Percentiles rank a stretch among this genome's conserved stretches.
These are phyloP conservation scores for Tolypocladium cylindrosporum DNA, from an alignment of 2,329 filamentous ascomycete species.

Conservation along the genomic window DNA sequence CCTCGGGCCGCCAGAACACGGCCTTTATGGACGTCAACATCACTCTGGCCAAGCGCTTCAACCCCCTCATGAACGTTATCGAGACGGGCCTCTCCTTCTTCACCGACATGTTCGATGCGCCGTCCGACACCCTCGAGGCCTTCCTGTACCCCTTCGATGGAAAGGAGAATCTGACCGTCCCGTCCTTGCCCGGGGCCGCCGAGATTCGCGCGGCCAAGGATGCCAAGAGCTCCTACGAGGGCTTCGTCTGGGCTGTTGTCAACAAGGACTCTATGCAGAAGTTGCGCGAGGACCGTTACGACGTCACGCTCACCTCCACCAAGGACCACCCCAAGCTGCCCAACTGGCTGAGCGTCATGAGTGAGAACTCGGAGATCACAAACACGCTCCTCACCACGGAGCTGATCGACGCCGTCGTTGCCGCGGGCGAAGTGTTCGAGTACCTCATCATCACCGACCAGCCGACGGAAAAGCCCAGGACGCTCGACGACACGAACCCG, in stretches of 20 bases:
- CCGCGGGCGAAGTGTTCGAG: conserved; percentile 70
- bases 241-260: conserved; percentile 90
- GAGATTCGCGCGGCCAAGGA: conserved; percentile 40
- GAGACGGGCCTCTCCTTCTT: conserved; percentile 67
- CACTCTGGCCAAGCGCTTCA: conserved; percentile 76
- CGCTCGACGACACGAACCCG: conserved; percentile 71
- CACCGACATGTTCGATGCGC: conserved; percentile 62
- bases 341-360: conserved; percentile 87
- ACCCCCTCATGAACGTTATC: conserved; percentile 52
- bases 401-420: conserved; percentile 66
- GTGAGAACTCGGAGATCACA: conserved; percentile 90
- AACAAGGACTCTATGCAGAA: conserved; percentile 92
- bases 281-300: conserved; percentile 86
- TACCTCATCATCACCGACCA: conserved; percentile 86
- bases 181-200: conserved; percentile 47
- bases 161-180: conserved; percentile 71
- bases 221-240: conserved; percentile 65
- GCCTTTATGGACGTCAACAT: conserved; percentile 84
- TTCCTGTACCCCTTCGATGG: conserved; percentile 85
- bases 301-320: conserved; percentile 83
- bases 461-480: conserved; percentile 75
- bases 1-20: conserved; percentile 83
- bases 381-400: conserved; percentile 81
- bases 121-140: conserved; percentile 66
- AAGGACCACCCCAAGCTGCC: conserved; percentile 90